Conservation (phyloP, 495 filamentous ascomycete species). For the Penicillium arizonense region DNA sequence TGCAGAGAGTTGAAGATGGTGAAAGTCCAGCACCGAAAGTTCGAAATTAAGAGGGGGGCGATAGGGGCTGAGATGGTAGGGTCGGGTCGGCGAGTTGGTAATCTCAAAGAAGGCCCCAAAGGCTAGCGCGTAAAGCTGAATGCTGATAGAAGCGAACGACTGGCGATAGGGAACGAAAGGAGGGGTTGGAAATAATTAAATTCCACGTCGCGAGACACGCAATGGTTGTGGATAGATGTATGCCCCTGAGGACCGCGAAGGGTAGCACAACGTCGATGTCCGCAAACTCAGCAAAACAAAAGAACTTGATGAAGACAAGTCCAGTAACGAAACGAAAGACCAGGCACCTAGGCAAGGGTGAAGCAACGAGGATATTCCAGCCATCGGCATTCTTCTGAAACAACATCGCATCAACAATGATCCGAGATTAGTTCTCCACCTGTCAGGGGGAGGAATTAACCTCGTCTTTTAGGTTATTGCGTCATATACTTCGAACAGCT, state of each 20-base stretch:
- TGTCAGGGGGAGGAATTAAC: conserved; percentile 12
- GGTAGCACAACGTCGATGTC: conserved; percentile 2
- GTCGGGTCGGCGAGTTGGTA: conserved; percentile 10
- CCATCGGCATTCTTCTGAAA: conserved; percentile 19
- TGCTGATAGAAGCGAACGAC: conserved; percentile 5
- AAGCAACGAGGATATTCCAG: conserved; percentile 10
- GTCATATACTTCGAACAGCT: conserved; percentile 10
- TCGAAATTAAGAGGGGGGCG: conserved; percentile 16
- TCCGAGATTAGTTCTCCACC: conserved; percentile 15
- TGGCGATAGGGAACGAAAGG: conserved; percentile 4
- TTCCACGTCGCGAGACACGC: conserved; percentile 11
- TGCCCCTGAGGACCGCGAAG: conserved; percentile 5
- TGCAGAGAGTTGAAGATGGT: conserved; percentile 8
- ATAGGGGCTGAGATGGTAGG: conserved; percentile 19
- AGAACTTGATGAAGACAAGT: conserved; percentile 14
- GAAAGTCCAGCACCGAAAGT: conserved; percentile 22
- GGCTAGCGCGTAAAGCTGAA: neutral
- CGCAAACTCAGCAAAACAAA: conserved; percentile 10
- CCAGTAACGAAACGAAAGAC: conserved; percentile 7
- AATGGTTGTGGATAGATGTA: conserved; percentile 6
- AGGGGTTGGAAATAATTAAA: conserved; percentile 11
- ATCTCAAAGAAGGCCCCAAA: conserved; percentile 5
- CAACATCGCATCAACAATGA: conserved; percentile 17
- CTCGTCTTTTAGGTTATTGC: conserved; percentile 15
- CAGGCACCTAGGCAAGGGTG: conserved; percentile 13